Base-by-base conservation (phyloP, 768 basidiomycete species). In the Lentinula lateritia region DNA sequence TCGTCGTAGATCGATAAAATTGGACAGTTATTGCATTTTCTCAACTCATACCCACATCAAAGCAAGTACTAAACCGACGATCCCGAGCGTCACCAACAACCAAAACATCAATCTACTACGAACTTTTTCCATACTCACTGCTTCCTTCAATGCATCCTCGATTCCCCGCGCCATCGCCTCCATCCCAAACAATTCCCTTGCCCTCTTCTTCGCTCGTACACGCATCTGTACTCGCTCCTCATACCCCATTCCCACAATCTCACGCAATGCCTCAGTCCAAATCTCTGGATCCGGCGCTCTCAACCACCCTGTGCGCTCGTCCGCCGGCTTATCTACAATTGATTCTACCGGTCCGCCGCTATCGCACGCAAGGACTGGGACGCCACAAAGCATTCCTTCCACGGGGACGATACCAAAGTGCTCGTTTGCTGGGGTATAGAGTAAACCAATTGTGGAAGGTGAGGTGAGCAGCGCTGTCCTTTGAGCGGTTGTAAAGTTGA, bases 381-480 rank as follows among this genome's bases (percentile, higher is more conserved):
- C 72, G 2, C 94, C 93, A 52, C 91, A 95, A 7, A 86, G 82
- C 94, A 98, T 98, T 0, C 86, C 95, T 72, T 99, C 96, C 3
- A 98, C 83, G 2, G 97, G 96, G 0, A 89, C 95, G 66, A 99
- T 98, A 1, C 96, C 97, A 71, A 98, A 97, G 71, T 99, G 96
- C 68, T 99, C 96, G 72, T 96, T 96, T 7, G 83, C 77, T 0
- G 96, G 97, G 0, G 96, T 99, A 71, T 99, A 99, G 6, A 99
- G 80, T 0, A 98, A 78, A 0, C 84, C 91, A 15, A 84, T 73
- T 0, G 93, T 92, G 5, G 80, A 82, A 0, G 83, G 71, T 5
- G 85, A 80, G 12, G 75, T 83, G 41, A 99, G 85, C 1, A 98
- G 83, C 6, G 88, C 87, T 0, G 90, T 86, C 35, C 95, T 89